Base-by-base conservation (phyloP, 345 rosid genomes). In the Syzygium aqueum region DNA sequence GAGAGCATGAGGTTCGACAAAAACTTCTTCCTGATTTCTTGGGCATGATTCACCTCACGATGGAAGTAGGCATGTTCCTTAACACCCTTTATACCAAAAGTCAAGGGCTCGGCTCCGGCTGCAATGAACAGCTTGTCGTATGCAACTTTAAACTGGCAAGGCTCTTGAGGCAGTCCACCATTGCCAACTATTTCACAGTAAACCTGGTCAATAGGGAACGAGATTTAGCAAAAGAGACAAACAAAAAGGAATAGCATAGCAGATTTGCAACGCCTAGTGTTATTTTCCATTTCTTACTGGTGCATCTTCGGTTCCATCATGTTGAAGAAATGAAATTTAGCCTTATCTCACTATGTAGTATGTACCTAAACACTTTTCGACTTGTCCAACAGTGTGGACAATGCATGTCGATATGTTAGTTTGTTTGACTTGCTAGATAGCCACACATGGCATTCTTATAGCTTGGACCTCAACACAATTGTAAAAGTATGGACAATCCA, bases 21-120 rank as follows among this genome's bases (percentile, higher is more conserved):
- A 89, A 97, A 97, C 90, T 94, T 97, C 92, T 93, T 96, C 85
- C 98, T 95, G 65, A 97, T 97, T 87, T 97, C 97, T 87, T 96
- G 99, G 86, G 99, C 99, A 65, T 95, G 99, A 80, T 92, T 91
- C 89, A 97, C 99, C 92, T 97, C 99, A 27, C 99, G 98, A 7
- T 95, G 98, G 91, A 97, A 97, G 83, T 88, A 94, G 21, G 99
- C 98, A 85, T 97, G 94, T 87, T 95, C 98, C 23, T 92, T 87
- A 56, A 97, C 99, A 17, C 99, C 99, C 86, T 93, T 95, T 86
- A 96, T 94, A 51, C 99, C 98, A 56, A 97, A 97, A 84, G 99
- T 97, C 86, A 95, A 88, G 49, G 99, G 98, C 91, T 97, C 98
- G 37, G 99, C 96, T 86, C 99, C 99, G 23, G 97, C 94, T 86